Evolutionary conservation across 2,329 filamentous ascomycete genomes (phyloP).

Genomic region (Xylariaceae sp.): DNA sequence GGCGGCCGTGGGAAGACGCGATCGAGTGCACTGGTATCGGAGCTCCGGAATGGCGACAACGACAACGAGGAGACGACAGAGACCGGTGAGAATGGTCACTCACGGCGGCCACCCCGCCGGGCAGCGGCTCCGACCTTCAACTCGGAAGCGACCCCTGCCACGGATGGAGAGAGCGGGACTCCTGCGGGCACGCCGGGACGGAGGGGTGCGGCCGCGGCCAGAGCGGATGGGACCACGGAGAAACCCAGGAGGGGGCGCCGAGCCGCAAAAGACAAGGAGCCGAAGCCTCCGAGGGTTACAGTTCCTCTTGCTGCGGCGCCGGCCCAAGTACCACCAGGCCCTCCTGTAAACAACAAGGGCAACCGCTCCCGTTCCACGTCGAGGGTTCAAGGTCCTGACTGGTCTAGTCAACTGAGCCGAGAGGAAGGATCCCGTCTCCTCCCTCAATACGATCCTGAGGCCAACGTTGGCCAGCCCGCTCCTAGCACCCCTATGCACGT

Average conservation of each 20-base stretch:
- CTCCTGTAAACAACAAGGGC: conserved; percentile 34
- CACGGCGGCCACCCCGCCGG: conserved; percentile 56
- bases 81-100: conserved; percentile 54
- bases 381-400: conserved; percentile 42
- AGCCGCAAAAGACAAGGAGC: conserved; percentile 33
- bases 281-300: conserved; percentile 35
- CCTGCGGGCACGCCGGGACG: conserved; percentile 53
- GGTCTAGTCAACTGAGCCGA: conserved; percentile 30
- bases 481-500: conserved; percentile 34
- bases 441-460: conserved; percentile 40
- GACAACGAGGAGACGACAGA: conserved; percentile 52
- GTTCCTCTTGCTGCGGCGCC: conserved; percentile 46
- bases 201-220: conserved; percentile 40
- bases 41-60: conserved; percentile 56
- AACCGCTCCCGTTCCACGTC: conserved; percentile 52
- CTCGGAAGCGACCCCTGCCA: conserved; percentile 51
- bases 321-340: conserved; percentile 9
- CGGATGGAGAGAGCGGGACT: conserved; percentile 56
- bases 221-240: conserved; percentile 38
- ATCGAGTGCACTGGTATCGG: conserved; percentile 60
- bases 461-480: conserved; percentile 36
- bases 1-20: conserved; percentile 52
- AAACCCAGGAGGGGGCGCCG: conserved; percentile 40
- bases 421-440: conserved; percentile 37
- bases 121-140: conserved; percentile 68